A percentile compares a stretch with the other conserved stretches of the same genome.
These are phyloP conservation scores for Pontederia crassipes DNA, from an alignment of 176 grass and related monocot species.

Conservation along the genomic window DNA sequence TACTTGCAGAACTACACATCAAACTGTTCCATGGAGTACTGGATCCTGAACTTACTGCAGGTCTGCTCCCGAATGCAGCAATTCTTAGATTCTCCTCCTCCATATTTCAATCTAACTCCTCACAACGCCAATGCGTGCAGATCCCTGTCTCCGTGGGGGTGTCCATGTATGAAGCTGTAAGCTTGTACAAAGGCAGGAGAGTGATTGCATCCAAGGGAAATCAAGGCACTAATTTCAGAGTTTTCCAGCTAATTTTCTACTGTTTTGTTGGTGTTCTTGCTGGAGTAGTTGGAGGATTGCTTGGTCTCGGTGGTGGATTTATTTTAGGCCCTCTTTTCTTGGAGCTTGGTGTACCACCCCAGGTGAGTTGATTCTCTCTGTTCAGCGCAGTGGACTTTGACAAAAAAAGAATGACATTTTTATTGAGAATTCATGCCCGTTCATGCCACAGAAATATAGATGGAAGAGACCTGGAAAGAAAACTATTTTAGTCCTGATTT, in stretches of 20 bases:
- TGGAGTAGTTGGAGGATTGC: constrained; percentile 27
- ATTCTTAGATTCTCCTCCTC: not conserved
- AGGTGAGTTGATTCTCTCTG: constrained; percentile 11
- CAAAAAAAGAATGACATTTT: not conserved
- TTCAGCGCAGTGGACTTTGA: not conserved
- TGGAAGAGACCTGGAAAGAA: no score
- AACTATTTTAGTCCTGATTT: no score
- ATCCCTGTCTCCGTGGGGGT: constrained; percentile 74
- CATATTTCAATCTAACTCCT: not conserved
- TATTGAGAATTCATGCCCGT: not conserved
- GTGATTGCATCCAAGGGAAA: constrained; percentile 14
- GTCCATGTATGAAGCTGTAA: constrained; percentile 63
- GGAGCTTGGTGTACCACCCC: constrained; percentile 33
- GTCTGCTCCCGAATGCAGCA: constrained; percentile 12
- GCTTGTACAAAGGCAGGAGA: constrained; percentile 70
- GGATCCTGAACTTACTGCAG: constrained; percentile 92
- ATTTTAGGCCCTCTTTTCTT: constrained; percentile 38
- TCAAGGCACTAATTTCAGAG: constrained; percentile 12
- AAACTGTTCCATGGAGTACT: constrained; percentile 71
- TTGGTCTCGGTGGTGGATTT: constrained; percentile 33
- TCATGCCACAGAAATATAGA: not conserved
- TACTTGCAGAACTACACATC: constrained; percentile 61
- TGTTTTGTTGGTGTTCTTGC: constrained; percentile 21
- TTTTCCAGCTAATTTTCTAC: constrained; percentile 25
- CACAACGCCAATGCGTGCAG: constrained; percentile 14